Percentiles rank a stretch among this genome's conserved stretches.
These are phyloP conservation scores for Geotrichum candidum DNA, from an alignment of 1,139 yeast genomes.

Conservation along the genomic window DNA sequence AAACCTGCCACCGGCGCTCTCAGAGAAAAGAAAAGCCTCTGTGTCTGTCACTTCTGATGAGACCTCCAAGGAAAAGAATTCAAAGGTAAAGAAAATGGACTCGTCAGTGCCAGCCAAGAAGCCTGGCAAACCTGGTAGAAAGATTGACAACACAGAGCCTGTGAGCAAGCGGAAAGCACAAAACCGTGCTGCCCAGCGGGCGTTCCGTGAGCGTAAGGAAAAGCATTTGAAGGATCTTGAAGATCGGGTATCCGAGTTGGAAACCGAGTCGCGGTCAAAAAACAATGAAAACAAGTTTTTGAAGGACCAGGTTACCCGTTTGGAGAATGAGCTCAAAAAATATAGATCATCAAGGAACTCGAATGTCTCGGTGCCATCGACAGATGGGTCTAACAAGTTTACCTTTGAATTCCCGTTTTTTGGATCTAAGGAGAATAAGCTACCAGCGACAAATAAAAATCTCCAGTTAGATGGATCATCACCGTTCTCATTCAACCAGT, in stretches of 20 bases:
- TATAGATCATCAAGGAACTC: slow-evolving; percentile 24
- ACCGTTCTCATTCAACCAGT: not conserved
- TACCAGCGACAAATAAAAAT: not conserved
- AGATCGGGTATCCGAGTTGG: slow-evolving; percentile 64
- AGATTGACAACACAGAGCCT: slow-evolving; percentile 75
- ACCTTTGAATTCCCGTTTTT: slow-evolving; percentile 43
- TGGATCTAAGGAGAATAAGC: not conserved
- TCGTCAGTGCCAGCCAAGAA: slow-evolving; percentile 27
- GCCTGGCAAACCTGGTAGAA: slow-evolving; percentile 51
- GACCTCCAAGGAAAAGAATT: not conserved
- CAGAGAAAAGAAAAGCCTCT: slow-evolving; percentile 16
- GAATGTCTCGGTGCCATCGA: not conserved
- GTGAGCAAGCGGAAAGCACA: slow-evolving; percentile 87
- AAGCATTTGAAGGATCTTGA: slow-evolving; percentile 80
- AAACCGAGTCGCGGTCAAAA: slow-evolving; percentile 59
- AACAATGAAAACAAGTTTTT: slow-evolving; percentile 67
- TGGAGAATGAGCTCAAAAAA: slow-evolving; percentile 64
- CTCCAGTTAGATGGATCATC: not conserved
- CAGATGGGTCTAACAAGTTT: slow-evolving; percentile 8
- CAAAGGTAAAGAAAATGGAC: not conserved
- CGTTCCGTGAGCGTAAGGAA: slow-evolving; percentile 92
- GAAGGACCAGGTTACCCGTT: slow-evolving; percentile 66
- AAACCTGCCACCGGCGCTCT: not conserved
- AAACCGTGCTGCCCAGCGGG: slow-evolving; percentile 95
- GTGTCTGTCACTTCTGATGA: not conserved